These are phyloP conservation scores for Pythium aquatile DNA, from an alignment of 352 stramenopile genomes.

Conservation along the genomic window DNA sequence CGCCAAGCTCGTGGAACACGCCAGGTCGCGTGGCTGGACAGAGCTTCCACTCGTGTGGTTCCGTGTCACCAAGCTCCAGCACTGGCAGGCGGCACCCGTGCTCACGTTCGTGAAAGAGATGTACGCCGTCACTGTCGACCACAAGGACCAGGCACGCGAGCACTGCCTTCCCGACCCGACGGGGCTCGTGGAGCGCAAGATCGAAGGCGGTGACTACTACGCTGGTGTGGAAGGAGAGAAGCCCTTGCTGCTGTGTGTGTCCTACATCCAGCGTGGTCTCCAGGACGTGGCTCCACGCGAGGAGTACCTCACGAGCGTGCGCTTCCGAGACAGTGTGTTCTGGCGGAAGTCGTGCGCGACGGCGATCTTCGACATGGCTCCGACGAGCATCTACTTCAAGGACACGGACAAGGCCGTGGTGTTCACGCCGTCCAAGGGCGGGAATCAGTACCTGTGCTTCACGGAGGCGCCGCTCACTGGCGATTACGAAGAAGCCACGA, in stretches of 20 bases:
- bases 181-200: neutral
- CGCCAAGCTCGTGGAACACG: neutral
- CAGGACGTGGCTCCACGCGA: constrained; percentile 1
- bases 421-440: neutral
- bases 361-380: neutral
- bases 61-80: neutral
- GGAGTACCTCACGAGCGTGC: neutral
- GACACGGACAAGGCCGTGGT: neutral
- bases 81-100: constrained; percentile 6
- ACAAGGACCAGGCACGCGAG: neutral
- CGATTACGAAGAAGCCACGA: constrained; percentile 9
- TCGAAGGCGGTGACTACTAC: constrained; percentile 21
- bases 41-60: neutral
- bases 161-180: neutral
- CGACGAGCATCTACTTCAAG: neutral
- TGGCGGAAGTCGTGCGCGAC: constrained; percentile 15
- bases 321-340: neutral
- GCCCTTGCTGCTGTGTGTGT: constrained; percentile 11
- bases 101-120: constrained; percentile 1
- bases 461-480: neutral
- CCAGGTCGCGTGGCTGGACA: neutral
- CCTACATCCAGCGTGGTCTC: constrained; percentile 11
- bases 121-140: neutral
- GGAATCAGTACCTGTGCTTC: neutral
- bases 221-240: neutral